These are phyloP conservation scores for Panellus pusillus DNA, from an alignment of 768 basidiomycete genomes.

Conservation along the genomic window DNA sequence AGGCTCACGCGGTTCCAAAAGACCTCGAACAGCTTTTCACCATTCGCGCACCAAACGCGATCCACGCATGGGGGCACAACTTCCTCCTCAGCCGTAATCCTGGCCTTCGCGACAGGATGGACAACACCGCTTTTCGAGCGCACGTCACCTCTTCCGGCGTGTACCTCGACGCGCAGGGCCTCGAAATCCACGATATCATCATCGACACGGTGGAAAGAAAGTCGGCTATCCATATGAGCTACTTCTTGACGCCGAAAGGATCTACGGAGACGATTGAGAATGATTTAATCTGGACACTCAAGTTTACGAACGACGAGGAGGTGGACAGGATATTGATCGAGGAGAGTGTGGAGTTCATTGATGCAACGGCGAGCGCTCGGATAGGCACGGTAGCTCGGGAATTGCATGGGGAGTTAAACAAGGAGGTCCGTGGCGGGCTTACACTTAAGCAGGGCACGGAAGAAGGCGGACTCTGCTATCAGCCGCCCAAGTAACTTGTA, in stretches of 20 bases:
- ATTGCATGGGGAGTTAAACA: slow-evolving; percentile 2
- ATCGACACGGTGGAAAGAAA: slow-evolving; percentile 3
- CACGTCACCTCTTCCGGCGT: background rate
- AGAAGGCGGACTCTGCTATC: too few relatives aligned
- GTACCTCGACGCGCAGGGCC: background rate
- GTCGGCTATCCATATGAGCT: background rate
- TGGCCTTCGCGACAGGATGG: background rate
- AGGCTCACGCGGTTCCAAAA: background rate
- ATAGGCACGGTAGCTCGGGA: background rate
- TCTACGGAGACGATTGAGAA: slow-evolving; percentile 29
- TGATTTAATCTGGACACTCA: slow-evolving; percentile 3
- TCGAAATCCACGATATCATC: background rate
- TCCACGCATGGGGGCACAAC: background rate
- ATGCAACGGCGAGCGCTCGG: slow-evolving; percentile 1
- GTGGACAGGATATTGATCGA: slow-evolving; percentile 6
- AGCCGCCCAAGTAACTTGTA: too few relatives aligned
- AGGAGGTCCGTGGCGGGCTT: background rate
- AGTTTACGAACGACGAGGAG: slow-evolving; percentile 6
- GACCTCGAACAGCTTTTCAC: background rate
- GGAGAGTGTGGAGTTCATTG: slow-evolving; percentile 9
- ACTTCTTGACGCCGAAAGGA: slow-evolving; percentile 12
- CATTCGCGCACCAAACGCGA: background rate
- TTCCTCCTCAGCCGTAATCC: background rate
- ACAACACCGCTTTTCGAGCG: background rate
- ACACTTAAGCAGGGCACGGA: background rate